Evolutionary conservation across 2,329 filamentous ascomycete genomes (phyloP).

Genomic region (Colletotrichum spinosum): DNA sequence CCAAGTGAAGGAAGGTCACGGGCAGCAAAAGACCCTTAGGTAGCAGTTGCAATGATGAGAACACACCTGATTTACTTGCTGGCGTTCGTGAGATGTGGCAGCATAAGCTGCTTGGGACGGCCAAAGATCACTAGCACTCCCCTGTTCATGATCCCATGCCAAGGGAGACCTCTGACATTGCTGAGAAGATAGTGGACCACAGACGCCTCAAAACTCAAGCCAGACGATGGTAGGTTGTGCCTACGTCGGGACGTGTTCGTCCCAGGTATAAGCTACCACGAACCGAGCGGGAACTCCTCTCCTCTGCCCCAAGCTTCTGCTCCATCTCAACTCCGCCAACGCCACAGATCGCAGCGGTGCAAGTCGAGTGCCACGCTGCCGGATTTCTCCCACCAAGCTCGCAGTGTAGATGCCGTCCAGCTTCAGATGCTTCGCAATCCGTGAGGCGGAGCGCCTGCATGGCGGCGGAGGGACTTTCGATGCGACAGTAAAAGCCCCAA

Average conservation of each 20-base stretch:
- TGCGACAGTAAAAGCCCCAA: conserved; percentile 25
- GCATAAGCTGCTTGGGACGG: too few species aligned
- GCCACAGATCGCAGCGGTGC: background rate
- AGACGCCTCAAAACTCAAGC: background rate
- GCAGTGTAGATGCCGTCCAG: background rate
- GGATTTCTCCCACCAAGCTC: background rate
- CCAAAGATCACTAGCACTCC: too few species aligned
- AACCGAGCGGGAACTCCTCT: conserved; percentile 1
- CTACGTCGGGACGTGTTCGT: conserved; percentile 19
- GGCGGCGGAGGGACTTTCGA: conserved; percentile 9
- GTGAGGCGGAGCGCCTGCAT: conserved; percentile 26
- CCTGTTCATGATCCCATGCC: too few species aligned
- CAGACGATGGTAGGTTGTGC: background rate
- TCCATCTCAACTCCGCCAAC: conserved; percentile 21
- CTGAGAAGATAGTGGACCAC: too few species aligned
- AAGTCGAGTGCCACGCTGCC: background rate
- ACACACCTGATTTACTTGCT: too few species aligned
- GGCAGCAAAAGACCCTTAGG: too few species aligned
- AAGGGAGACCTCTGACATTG: too few species aligned
- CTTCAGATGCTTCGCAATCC: conserved; percentile 2
- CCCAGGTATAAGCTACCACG: conserved; percentile 18
- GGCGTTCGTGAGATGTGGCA: too few species aligned
- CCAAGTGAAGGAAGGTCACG: too few species aligned
- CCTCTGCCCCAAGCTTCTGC: conserved; percentile 26
- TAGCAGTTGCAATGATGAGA: too few species aligned